Evolutionary conservation across 2,329 filamentous ascomycete genomes (phyloP).

Genomic region (Trichoderma polysporum): DNA sequence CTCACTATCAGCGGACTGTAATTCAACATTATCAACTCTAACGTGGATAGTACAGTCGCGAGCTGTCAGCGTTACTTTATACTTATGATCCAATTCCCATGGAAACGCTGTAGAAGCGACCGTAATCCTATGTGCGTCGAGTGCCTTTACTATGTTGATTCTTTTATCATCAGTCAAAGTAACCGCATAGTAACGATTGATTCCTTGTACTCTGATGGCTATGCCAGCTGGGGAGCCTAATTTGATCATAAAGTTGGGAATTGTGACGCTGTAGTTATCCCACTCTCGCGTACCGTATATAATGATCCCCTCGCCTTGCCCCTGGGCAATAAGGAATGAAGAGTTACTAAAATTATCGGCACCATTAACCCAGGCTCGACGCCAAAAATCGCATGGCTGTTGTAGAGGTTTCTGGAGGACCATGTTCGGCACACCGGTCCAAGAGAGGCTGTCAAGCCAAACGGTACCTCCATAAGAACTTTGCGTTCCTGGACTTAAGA

Average conservation of each 20-base stretch:
- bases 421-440: conserved; percentile 20
- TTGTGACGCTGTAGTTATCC: conserved; percentile 29
- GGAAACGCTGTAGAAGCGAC: conserved; percentile 5
- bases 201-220: conserved; percentile 30
- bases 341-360: conserved; percentile 8
- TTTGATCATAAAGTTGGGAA: conserved; percentile 28
- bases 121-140: conserved; percentile 5
- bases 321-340: conserved; percentile 14
- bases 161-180: conserved; percentile 24
- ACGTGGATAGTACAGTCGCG: not conserved
- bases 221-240: conserved; percentile 29
- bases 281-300: conserved; percentile 36
- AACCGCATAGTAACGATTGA: conserved; percentile 34
- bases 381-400: conserved; percentile 14
- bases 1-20: conserved; percentile 3
- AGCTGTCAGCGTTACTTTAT: not conserved
- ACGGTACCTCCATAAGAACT: not conserved
- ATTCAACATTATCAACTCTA: not conserved
- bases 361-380: conserved; percentile 18
- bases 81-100: conserved; percentile 16
- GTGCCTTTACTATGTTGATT: conserved; percentile 21
- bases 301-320: conserved; percentile 30
- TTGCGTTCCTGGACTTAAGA: not conserved
- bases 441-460: conserved; percentile 19
- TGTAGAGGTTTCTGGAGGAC: not conserved